phyloP scores from a whole-genome alignment of 2,329 filamentous ascomycete genomes.

The Pochonia chlamydosporia region DNA sequence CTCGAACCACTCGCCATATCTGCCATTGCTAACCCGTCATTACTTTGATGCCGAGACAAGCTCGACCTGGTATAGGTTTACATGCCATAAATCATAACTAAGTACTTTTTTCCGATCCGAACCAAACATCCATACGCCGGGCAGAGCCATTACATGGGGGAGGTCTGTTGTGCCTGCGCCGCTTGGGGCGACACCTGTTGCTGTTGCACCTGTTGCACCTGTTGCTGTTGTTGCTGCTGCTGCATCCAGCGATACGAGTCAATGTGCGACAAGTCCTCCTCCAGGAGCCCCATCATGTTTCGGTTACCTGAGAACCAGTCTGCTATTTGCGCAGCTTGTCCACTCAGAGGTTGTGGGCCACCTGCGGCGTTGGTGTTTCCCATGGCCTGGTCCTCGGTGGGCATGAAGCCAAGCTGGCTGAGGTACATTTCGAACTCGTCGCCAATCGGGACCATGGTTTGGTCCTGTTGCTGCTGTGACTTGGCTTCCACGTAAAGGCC shows the following conservation, averaged over 20 bases:
- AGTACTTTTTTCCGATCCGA: conserved; percentile 5
- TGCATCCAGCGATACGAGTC: conserved; percentile 30
- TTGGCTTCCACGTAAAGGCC: conserved; percentile 58
- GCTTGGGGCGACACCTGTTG: background rate
- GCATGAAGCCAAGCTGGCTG: conserved; percentile 56
- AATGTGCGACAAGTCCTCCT: conserved; percentile 51
- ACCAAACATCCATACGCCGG: background rate
- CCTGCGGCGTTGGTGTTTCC: conserved; percentile 15
- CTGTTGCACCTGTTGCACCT: conserved; percentile 4
- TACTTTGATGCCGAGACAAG: background rate
- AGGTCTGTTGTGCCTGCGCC: background rate
- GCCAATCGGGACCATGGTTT: conserved; percentile 43
- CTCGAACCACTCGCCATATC: too few species aligned
- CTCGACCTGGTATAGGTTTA: background rate
- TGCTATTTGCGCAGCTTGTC: conserved; percentile 42
- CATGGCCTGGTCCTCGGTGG: conserved; percentile 27
- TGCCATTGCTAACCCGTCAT: background rate
- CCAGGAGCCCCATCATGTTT: conserved; percentile 59
- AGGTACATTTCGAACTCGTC: conserved; percentile 61
- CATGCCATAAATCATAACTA: background rate
- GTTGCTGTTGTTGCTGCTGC: conserved; percentile 7
- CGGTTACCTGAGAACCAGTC: conserved; percentile 63
- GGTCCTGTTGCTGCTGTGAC: conserved; percentile 38
- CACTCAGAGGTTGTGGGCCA: conserved; percentile 17
- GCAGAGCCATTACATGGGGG: background rate